Conservation (phyloP, 441 rosid species). For the Dalechampia spathulata region DNA sequence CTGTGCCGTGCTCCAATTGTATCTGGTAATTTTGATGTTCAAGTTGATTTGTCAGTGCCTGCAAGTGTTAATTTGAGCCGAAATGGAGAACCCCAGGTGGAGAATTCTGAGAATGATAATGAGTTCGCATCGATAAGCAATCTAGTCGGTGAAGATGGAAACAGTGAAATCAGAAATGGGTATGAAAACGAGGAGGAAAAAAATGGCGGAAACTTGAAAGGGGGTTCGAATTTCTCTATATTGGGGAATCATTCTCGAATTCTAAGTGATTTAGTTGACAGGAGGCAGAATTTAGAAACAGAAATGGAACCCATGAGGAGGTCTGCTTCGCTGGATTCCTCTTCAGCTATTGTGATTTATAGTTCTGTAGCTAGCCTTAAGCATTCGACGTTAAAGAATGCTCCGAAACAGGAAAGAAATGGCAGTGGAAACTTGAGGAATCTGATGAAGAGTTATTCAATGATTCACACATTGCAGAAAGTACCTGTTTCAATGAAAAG, state of each 20-base stretch:
- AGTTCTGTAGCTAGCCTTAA: no score
- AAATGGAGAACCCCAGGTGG: constrained; percentile 13
- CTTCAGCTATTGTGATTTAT: no score
- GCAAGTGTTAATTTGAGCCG: no score
- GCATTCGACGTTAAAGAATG: no score
- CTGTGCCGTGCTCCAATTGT: constrained; percentile 70
- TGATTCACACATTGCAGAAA: constrained; percentile 24
- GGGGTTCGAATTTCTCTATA: constrained; percentile 2
- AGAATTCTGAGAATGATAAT: constrained; percentile 22
- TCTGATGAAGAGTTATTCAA: no score
- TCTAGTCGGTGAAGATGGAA: constrained; percentile 18
- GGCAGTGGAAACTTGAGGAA: no score
- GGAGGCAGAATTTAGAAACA: constrained; percentile 1
- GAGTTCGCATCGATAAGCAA: no score
- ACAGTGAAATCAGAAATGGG: constrained; percentile 24
- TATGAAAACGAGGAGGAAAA: constrained; percentile 15
- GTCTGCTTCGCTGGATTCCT: constrained; percentile 35
- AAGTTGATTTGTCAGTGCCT: no score
- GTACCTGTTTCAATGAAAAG: constrained; percentile 34
- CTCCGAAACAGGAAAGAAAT: no score
- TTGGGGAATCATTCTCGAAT: not conserved
- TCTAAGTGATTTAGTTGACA: no score
- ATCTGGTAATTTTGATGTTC: constrained; percentile 16
- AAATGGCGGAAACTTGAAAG: constrained; percentile 9
- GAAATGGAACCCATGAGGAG: constrained; percentile 18